phyloP scores from a whole-genome alignment of 805 yeast species.

The Suhomyces pyralidae region DNA sequence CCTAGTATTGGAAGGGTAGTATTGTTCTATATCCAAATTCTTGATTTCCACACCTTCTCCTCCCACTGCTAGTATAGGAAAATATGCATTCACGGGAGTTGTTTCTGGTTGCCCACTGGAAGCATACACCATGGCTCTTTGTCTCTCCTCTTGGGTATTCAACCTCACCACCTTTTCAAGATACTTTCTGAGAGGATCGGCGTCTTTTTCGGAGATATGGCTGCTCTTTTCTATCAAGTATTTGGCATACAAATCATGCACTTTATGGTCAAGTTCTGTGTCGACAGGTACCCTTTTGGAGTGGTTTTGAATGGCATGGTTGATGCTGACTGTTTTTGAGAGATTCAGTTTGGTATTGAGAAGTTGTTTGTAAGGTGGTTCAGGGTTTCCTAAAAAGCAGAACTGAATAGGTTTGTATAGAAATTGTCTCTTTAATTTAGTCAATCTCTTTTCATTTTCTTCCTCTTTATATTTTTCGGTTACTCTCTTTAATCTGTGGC shows the following conservation, averaged over 20 bases:
- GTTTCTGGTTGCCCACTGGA: background rate
- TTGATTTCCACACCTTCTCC: background rate
- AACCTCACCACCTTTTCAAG: slow-evolving; percentile 16
- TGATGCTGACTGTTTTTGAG: background rate
- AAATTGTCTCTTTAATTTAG: slow-evolving; percentile 13
- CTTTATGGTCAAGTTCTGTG: slow-evolving; percentile 1
- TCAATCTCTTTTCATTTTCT: slow-evolving; percentile 7
- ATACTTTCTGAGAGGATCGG: slow-evolving; percentile 12
- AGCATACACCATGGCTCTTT: slow-evolving; percentile 10
- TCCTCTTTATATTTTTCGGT: background rate
- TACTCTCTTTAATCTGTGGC: slow-evolving; percentile 3
- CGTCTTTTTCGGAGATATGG: slow-evolving; percentile 2
- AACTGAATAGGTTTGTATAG: slow-evolving; percentile 24
- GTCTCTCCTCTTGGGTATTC: slow-evolving; percentile 15
- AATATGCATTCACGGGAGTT: slow-evolving; percentile 1
- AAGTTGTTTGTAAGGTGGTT: slow-evolving; percentile 14
- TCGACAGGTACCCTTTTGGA: background rate
- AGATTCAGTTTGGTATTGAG: slow-evolving; percentile 8
- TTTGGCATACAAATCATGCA: slow-evolving; percentile 8
- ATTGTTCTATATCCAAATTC: slow-evolving; percentile 7
- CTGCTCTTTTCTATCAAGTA: slow-evolving; percentile 10
- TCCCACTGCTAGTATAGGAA: background rate
- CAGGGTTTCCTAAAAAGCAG: slow-evolving; percentile 17
- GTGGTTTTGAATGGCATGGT: background rate
- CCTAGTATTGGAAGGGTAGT: slow-evolving; percentile 6